A percentile compares a stretch with the other conserved stretches of the same genome.
Conservation (phyloP, 495 filamentous ascomycete genomes). For the Diplogelasinospora grovesii region DNA sequence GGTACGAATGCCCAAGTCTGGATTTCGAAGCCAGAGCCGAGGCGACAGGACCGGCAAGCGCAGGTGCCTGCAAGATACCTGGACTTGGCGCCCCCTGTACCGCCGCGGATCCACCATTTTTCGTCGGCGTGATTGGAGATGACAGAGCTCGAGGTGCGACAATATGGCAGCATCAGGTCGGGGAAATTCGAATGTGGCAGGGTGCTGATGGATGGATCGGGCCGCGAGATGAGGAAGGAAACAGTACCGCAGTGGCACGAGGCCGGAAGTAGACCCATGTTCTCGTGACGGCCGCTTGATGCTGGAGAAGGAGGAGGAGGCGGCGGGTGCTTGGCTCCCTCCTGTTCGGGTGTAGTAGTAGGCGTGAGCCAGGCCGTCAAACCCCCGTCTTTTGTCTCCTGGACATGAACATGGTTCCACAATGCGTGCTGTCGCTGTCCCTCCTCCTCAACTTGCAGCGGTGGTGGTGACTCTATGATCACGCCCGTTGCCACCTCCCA, state of each 20-base stretch:
- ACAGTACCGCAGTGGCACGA: constrained; percentile 37
- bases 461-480: constrained; percentile 17
- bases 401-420: constrained; percentile 41
- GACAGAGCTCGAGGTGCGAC: constrained; percentile 32
- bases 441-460: not conserved
- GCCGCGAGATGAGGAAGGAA: constrained; percentile 36
- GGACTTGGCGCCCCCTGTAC: constrained; percentile 6
- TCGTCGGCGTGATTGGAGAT: constrained; percentile 31
- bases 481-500: constrained; percentile 34
- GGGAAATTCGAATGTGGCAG: constrained; percentile 23
- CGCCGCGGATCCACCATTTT: constrained; percentile 32
- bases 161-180: constrained; percentile 28
- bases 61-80: constrained; percentile 62
- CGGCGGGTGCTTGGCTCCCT: constrained; percentile 8
- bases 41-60: constrained; percentile 56
- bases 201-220: constrained; percentile 20
- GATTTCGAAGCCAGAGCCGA: constrained; percentile 58
- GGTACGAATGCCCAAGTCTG: constrained; percentile 66
- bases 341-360: constrained; percentile 1
- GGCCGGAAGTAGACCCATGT: constrained; percentile 25
- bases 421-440: constrained; percentile 18
- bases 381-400: constrained; percentile 53
- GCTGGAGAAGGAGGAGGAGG: not conserved
- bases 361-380: constrained; percentile 43
- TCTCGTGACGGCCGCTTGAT: not conserved